Evolutionary conservation across 1,139 yeast genomes (phyloP).

Genomic region (Candida tetrigidarum): DNA sequence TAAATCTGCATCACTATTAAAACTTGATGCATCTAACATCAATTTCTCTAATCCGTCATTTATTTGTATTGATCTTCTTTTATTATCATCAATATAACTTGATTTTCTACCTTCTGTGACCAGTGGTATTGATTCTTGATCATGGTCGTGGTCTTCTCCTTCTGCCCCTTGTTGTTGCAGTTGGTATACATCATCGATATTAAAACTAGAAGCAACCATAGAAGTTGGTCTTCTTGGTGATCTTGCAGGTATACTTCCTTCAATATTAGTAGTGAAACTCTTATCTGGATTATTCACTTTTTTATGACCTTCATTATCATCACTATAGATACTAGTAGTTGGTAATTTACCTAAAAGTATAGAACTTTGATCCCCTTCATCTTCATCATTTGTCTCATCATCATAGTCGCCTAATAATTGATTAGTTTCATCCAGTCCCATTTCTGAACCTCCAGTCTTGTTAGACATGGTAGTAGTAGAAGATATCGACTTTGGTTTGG

Average conservation of each 20-base stretch:
- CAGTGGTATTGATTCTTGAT: background rate
- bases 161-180: background rate
- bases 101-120: background rate
- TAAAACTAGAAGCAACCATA: slow-evolving; percentile 22
- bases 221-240: slow-evolving; percentile 46
- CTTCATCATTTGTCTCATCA: slow-evolving; percentile 10
- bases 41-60: slow-evolving; percentile 45
- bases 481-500: background rate
- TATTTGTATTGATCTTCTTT: slow-evolving; percentile 26
- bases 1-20: background rate
- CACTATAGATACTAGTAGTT: slow-evolving; percentile 10
- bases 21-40: slow-evolving; percentile 40
- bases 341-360: slow-evolving; percentile 22
- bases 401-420: background rate
- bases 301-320: slow-evolving; percentile 1
- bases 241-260: slow-evolving; percentile 46
- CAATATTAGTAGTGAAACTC: slow-evolving; percentile 40
- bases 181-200: background rate
- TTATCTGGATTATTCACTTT: slow-evolving; percentile 29
- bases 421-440: slow-evolving; percentile 3
- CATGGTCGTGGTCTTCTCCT: slow-evolving; percentile 4
- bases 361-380: slow-evolving; percentile 16
- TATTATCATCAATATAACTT: slow-evolving; percentile 15
- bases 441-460: slow-evolving; percentile 4
- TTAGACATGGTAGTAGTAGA: too few relatives aligned